phyloP scores from a whole-genome alignment of 2,329 filamentous ascomycete species.

The Cladosporium halotolerans region DNA sequence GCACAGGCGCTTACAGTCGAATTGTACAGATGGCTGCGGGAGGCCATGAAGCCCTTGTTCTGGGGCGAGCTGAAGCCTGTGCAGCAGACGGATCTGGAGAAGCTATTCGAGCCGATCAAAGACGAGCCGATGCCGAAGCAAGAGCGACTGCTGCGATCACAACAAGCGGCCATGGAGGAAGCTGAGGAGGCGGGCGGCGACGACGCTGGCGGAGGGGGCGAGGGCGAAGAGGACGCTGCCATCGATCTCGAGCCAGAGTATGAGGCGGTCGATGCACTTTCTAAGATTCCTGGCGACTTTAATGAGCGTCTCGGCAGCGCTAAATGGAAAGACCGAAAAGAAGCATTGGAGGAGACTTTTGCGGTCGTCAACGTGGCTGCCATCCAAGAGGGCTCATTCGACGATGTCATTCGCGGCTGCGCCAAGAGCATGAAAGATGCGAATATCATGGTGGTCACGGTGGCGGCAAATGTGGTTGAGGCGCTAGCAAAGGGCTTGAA shows the following conservation, averaged over 20 bases:
- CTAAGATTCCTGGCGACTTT: slow-evolving; percentile 76
- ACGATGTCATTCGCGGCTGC: slow-evolving; percentile 73
- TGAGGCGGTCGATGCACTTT: slow-evolving; percentile 78
- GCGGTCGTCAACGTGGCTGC: slow-evolving; percentile 73
- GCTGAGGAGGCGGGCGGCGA: slow-evolving; percentile 53
- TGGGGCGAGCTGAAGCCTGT: slow-evolving; percentile 94
- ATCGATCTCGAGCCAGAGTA: slow-evolving; percentile 60
- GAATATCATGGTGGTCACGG: slow-evolving; percentile 88
- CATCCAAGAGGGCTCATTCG: slow-evolving; percentile 86
- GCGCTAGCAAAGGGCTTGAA: slow-evolving; percentile 79
- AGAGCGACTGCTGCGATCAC: slow-evolving; percentile 77
- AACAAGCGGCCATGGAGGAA: slow-evolving; percentile 76
- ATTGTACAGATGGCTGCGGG: slow-evolving; percentile 92
- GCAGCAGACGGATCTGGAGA: slow-evolving; percentile 88
- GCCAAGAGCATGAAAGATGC: slow-evolving; percentile 99
- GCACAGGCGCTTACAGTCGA: slow-evolving; percentile 88
- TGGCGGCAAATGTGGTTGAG: slow-evolving; percentile 89
- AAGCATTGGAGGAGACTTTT: slow-evolving; percentile 77
- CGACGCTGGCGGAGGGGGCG: slow-evolving; percentile 43
- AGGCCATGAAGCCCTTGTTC: slow-evolving; percentile 97
- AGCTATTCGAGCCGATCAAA: slow-evolving; percentile 89
- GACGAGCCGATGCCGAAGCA: slow-evolving; percentile 82
- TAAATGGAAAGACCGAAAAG: slow-evolving; percentile 98
- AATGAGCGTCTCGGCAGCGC: slow-evolving; percentile 77
- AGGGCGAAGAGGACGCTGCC: slow-evolving; percentile 58